Percentiles rank a stretch among this genome's conserved stretches.
phyloP scores from a whole-genome alignment of 257 asterid genomes.

The Paulownia fortunei region DNA sequence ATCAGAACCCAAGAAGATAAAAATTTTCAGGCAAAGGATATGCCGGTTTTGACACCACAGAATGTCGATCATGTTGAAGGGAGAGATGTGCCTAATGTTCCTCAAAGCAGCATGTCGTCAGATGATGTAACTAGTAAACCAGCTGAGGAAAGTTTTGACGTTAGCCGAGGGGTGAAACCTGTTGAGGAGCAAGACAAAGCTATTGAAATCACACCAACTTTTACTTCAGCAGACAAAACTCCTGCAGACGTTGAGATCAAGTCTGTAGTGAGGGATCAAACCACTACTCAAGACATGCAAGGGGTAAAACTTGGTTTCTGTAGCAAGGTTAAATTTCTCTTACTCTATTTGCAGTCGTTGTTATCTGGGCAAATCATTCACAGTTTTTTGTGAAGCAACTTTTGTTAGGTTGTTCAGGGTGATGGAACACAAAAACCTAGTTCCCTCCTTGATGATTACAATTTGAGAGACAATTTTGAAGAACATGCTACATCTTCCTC shows the following conservation, averaged over 20 bases:
- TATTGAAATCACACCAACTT: constrained; percentile 43
- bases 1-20: constrained; percentile 46
- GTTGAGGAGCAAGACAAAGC: constrained; percentile 50
- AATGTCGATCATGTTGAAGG: constrained; percentile 42
- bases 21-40: constrained; percentile 46
- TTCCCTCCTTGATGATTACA: constrained; percentile 81
- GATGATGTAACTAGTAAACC: constrained; percentile 51
- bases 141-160: constrained; percentile 50
- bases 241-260: constrained; percentile 49
- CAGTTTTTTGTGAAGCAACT: constrained; percentile 43
- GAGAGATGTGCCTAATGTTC: constrained; percentile 43
- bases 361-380: constrained; percentile 37
- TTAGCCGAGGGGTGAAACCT: constrained; percentile 45
- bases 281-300: constrained; percentile 40
- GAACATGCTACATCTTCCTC: constrained; percentile 47
- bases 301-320: constrained; percentile 53
- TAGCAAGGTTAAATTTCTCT: constrained; percentile 24
- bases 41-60: constrained; percentile 36
- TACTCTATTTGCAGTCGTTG: constrained; percentile 22
- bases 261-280: constrained; percentile 40
- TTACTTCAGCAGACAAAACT: constrained; percentile 40
- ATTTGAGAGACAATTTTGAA: constrained; percentile 52
- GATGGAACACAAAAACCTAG: constrained; percentile 40
- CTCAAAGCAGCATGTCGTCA: constrained; percentile 44
- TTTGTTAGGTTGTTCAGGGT: constrained; percentile 58